Conservation (phyloP, 2,329 filamentous ascomycete species). For the Penicillium sp. region DNA sequence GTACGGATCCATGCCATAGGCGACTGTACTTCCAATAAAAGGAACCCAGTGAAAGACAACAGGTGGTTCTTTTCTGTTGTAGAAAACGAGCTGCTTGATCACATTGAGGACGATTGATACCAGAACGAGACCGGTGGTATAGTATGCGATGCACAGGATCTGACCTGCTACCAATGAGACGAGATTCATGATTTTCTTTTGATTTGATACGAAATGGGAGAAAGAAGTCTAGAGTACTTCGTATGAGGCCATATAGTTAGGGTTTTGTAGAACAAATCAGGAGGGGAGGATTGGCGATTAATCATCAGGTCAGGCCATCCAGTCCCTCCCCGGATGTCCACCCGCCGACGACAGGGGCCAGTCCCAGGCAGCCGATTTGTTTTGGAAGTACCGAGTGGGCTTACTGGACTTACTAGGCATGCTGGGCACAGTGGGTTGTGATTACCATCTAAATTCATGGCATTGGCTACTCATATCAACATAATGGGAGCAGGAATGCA, state of each 20-base stretch:
- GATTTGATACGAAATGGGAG: not conserved
- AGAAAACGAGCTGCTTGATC: constrained; percentile 69
- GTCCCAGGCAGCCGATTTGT: constrained; percentile 2
- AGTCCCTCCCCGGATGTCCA: not conserved
- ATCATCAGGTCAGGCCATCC: constrained; percentile 16
- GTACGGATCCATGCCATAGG: constrained; percentile 60
- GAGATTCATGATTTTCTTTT: constrained; percentile 14
- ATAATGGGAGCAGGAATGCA: not conserved
- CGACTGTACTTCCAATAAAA: constrained; percentile 44
- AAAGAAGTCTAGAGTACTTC: not conserved
- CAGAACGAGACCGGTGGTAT: constrained; percentile 43
- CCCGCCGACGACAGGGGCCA: not conserved
- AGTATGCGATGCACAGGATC: constrained; percentile 13
- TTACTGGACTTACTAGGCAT: not conserved
- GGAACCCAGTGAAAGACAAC: constrained; percentile 80
- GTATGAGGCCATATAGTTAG: constrained; percentile 1
- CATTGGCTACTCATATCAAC: constrained; percentile 6
- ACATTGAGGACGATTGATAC: constrained; percentile 71
- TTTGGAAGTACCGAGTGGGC: not conserved
- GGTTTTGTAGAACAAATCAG: constrained; percentile 19
- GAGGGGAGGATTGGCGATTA: constrained; percentile 14
- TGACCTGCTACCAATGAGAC: constrained; percentile 14
- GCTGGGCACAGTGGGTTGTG: not conserved
- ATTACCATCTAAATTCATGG: not conserved
- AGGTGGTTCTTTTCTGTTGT: constrained; percentile 73